Conservation (phyloP, 768 basidiomycete species). For the Postia placenta region DNA sequence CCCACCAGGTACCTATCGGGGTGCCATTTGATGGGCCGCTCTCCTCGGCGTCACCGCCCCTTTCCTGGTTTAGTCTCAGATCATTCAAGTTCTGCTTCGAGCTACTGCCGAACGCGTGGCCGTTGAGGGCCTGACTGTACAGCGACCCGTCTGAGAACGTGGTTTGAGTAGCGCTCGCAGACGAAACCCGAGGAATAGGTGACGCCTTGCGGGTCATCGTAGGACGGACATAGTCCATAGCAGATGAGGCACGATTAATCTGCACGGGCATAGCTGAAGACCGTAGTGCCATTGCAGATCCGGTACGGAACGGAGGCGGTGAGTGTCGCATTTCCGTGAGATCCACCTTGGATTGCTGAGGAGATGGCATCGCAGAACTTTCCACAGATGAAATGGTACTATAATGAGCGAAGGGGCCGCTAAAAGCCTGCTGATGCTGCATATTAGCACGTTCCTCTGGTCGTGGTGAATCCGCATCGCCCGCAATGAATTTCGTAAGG, state of each 20-base stretch:
- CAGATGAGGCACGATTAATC: slow-evolving; percentile 71
- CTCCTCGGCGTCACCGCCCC: slow-evolving; percentile 13
- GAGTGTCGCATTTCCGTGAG: slow-evolving; percentile 24
- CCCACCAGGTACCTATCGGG: slow-evolving; percentile 54
- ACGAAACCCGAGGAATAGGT: slow-evolving; percentile 48
- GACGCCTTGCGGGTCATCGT: slow-evolving; percentile 35
- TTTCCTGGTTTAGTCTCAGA: slow-evolving; percentile 8
- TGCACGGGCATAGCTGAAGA: slow-evolving; percentile 41
- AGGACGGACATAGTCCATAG: slow-evolving; percentile 63
- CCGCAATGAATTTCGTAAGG: slow-evolving; percentile 92
- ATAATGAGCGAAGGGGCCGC: slow-evolving; percentile 90
- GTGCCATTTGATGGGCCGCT: slow-evolving; percentile 27
- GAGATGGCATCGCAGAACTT: slow-evolving; percentile 71
- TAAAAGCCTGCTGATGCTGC: slow-evolving; percentile 33
- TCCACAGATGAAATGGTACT: slow-evolving; percentile 84
- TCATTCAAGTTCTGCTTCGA: slow-evolving; percentile 10
- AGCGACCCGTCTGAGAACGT: slow-evolving; percentile 42
- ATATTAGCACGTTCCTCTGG: slow-evolving; percentile 34
- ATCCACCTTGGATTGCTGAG: slow-evolving; percentile 51
- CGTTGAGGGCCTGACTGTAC: slow-evolving; percentile 29
- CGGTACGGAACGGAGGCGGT: slow-evolving; percentile 49
- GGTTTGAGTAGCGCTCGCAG: slow-evolving; percentile 45
- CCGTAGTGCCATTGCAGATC: slow-evolving; percentile 62
- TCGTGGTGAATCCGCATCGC: slow-evolving; percentile 58
- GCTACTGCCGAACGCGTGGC: slow-evolving; percentile 25